A percentile compares a stretch with the other conserved stretches of the same genome.
Conservation (phyloP, 257 asterid species). For the Echites panduratus region DNA sequence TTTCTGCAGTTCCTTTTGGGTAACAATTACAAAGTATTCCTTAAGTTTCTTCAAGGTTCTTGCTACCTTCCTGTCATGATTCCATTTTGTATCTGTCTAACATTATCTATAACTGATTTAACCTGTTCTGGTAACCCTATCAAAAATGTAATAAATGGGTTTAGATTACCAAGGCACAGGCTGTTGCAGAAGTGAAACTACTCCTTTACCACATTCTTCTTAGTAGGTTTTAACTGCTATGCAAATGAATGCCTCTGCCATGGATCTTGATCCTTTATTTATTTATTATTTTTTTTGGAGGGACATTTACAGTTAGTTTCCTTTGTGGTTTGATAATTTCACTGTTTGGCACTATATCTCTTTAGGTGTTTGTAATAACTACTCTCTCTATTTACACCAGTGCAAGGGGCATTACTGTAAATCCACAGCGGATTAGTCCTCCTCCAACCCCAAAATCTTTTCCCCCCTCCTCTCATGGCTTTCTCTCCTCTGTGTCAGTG, state of each 20-base stretch:
- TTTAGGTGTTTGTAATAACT: not conserved
- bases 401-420: not conserved
- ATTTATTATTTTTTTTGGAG: no score
- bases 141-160: slow-evolving; percentile 13
- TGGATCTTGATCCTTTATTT: slow-evolving; percentile 7
- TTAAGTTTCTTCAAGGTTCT: not conserved
- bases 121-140: slow-evolving; percentile 5
- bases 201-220: slow-evolving; percentile 1
- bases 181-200: slow-evolving; percentile 9
- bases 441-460: not conserved
- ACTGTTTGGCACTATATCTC: not conserved
- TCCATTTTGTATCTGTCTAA: slow-evolving; percentile 8
- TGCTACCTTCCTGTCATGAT: slow-evolving; percentile 4
- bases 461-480: not conserved
- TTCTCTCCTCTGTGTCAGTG: not conserved
- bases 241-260: slow-evolving; percentile 1
- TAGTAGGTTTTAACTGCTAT: not conserved
- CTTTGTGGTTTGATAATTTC: not conserved
- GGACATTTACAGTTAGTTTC: not conserved
- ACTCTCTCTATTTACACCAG: not conserved
- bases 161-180: slow-evolving; percentile 15
- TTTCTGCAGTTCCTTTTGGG: not conserved
- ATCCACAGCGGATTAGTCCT: not conserved
- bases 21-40: no score
- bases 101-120: slow-evolving; percentile 2